Evolutionary conservation across 805 yeast genomes (phyloP), one percentile per base, ranked within the genome.

Genomic region (Candida takata): DNA sequence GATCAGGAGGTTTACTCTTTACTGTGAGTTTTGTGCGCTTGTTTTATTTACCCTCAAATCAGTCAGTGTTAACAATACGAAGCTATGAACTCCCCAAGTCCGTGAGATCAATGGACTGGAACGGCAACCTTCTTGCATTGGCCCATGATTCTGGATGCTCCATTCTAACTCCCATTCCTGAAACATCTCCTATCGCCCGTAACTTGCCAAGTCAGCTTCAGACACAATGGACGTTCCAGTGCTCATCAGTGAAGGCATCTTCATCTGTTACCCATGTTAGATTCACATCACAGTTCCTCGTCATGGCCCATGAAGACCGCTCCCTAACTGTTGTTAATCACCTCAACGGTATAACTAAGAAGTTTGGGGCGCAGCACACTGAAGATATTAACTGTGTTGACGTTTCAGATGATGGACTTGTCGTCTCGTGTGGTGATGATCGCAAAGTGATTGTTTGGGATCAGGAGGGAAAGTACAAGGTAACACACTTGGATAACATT

Each of bases 361-460:
- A 17, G 16, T 35, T 37, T 14, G 24, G 29, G 10, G 27, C 24
- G 16, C 47, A 50, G 8, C 62, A 55, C 34, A 27, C 30, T 8
- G 46, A 46, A 13, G 55, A 51, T 15, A 46, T 61, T 13, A 61
- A 54, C 34, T 38, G 44, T 7, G 25, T 61, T 13, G 65, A 61
- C 31, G 49, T 61, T 7, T 44, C 58, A 1, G 50, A 47, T 7
- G 43, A 40, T 6, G 64, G 64, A 1, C 17, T 39, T 4, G 48
- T 59, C 16, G 63, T 52, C 1, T 45, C 57, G 4, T 45, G 50
- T 17, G 57, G 58, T 14, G 65, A 60, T 39, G 65, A 60, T 33
- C 34, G 49, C 16, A 43, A 38, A 8, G 42, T 61, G 8, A 23
- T 49, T 8, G 32, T 61, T 2, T 60, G 62, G 61, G 57, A 52